Conservation (phyloP, 78 protist species). For the Bodo saltans region DNA sequence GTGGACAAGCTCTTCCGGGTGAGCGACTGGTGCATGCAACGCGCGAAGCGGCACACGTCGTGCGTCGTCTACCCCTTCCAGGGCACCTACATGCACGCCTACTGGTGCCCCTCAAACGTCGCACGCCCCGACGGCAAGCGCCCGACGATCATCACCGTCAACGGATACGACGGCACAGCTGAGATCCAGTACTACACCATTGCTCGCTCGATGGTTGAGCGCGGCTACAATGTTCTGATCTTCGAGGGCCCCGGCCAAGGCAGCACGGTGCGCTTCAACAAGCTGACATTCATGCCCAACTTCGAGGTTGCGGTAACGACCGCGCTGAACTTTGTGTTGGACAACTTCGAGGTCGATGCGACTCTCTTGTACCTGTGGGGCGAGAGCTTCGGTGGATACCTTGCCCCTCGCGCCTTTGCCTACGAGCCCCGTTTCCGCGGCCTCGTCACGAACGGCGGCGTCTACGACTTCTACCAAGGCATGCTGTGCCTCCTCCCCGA, state of each 20-base stretch:
- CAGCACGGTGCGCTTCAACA: neutral
- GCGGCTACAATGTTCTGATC: neutral
- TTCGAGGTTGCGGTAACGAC: neutral
- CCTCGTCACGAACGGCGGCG: conserved; percentile 6
- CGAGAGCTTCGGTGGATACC: conserved; percentile 7
- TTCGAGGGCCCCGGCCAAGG: conserved; percentile 11
- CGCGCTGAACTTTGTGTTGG: neutral
- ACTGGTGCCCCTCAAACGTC: neutral
- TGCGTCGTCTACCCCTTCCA: too few species aligned
- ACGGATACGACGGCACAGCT: conserved; percentile 6
- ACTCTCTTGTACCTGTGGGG: neutral
- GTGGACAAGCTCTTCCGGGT: too few species aligned
- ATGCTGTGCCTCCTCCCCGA: neutral
- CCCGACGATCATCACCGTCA: neutral
- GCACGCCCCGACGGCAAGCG: neutral
- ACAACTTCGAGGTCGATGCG: neutral
- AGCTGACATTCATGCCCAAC: neutral
- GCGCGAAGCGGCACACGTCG: too few species aligned
- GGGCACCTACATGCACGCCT: neutral
- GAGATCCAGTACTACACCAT: neutral
- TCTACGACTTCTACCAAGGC: neutral
- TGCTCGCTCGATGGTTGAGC: neutral
- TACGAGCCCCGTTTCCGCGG: neutral
- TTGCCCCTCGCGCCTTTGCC: conserved; percentile 4
- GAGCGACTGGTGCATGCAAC: too few species aligned